These are phyloP conservation scores for Sarocladium kiliense DNA, from an alignment of 2,329 filamentous ascomycete species.

Conservation along the genomic window DNA sequence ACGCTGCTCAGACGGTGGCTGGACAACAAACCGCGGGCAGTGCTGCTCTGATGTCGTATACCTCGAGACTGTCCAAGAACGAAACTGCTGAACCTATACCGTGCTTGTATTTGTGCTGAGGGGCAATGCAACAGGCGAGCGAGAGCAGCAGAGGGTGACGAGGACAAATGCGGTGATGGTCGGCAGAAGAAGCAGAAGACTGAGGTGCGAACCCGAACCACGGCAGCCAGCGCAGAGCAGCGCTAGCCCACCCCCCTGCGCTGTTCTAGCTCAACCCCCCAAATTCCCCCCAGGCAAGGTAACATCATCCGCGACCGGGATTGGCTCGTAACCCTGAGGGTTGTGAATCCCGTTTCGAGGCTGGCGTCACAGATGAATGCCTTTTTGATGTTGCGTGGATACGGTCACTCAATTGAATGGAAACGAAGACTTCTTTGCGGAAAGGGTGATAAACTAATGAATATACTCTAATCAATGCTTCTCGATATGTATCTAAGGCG, in stretches of 20 bases:
- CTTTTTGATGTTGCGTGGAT: too few relatives aligned
- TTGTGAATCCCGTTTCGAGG: neutral
- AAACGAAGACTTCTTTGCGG: too few relatives aligned
- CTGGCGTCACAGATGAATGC: too few relatives aligned
- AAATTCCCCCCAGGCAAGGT: neutral
- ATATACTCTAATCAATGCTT: too few relatives aligned
- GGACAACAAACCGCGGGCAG: neutral
- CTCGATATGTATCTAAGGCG: too few relatives aligned
- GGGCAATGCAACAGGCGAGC: neutral
- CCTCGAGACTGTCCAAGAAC: neutral
- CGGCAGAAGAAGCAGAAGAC: conserved; percentile 3
- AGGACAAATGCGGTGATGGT: conserved; percentile 8
- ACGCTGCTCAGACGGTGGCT: neutral
- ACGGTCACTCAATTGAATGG: too few relatives aligned
- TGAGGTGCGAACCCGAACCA: neutral
- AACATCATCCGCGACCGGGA: conserved; percentile 4
- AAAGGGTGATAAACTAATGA: too few relatives aligned
- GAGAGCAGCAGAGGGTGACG: conserved; percentile 2
- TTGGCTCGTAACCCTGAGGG: neutral
- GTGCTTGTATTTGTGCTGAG: neutral
- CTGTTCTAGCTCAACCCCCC: neutral
- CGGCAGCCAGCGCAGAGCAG: neutral
- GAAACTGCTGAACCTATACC: neutral
- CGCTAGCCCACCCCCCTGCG: neutral
- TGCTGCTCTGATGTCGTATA: neutral